A percentile compares a stretch with the other conserved stretches of the same genome.
These are phyloP conservation scores for Hyphodiscus hymeniophilus DNA, from an alignment of 495 filamentous ascomycete species.

Conservation along the genomic window DNA sequence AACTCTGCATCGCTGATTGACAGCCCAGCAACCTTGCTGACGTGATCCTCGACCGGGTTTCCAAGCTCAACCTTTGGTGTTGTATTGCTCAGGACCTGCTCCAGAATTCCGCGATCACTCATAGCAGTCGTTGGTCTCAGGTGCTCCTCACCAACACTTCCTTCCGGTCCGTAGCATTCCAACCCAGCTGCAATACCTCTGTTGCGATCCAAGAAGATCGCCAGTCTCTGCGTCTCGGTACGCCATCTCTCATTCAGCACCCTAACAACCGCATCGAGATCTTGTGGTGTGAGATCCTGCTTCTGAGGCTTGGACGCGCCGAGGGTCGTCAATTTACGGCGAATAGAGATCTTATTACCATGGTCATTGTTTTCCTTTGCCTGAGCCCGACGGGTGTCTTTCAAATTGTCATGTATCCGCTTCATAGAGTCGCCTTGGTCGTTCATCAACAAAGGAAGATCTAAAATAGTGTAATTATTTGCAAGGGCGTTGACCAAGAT, in stretches of 20 bases:
- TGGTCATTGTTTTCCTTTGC: conserved; percentile 16
- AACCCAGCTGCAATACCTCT: conserved; percentile 38
- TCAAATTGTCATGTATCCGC: conserved; percentile 52
- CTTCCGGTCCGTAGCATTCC: neutral
- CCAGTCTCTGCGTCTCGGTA: conserved; percentile 45
- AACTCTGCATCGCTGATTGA: neutral
- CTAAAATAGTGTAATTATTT: conserved; percentile 55
- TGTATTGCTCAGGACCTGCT: conserved; percentile 21
- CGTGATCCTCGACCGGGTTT: conserved; percentile 18
- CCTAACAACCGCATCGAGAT: conserved; percentile 44
- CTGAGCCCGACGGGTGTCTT: conserved; percentile 36
- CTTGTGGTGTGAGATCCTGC: conserved; percentile 29
- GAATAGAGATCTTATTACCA: conserved; percentile 17
- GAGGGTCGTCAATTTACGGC: conserved; percentile 12
- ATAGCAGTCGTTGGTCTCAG: conserved; percentile 20
- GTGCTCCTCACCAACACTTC: conserved; percentile 10
- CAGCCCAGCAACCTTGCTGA: conserved; percentile 1
- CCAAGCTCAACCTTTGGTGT: conserved; percentile 19
- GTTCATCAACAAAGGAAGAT: conserved; percentile 56
- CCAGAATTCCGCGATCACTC: conserved; percentile 19
- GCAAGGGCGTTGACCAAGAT: conserved; percentile 66
- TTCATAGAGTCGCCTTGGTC: conserved; percentile 55
- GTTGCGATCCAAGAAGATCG: conserved; percentile 54
- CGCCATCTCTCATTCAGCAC: conserved; percentile 57
- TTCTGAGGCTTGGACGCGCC: conserved; percentile 22